Percentiles rank a stretch among this genome's conserved stretches.
Conservation (phyloP, 2,329 filamentous ascomycete species). For the Monosporascus ibericus region DNA sequence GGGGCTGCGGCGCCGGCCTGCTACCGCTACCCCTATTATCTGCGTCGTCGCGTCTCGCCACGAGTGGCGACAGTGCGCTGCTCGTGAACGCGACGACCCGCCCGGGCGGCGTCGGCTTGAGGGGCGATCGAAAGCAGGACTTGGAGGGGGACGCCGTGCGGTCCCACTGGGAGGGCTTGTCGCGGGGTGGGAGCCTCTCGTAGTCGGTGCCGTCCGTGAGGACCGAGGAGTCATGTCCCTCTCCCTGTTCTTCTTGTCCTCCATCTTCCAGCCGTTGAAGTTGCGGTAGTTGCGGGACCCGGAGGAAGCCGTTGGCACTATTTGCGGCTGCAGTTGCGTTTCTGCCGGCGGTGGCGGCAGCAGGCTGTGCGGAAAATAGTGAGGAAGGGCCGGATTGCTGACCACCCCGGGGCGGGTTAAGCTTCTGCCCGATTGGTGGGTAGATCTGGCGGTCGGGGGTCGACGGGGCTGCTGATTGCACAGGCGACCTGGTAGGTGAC, state of each 20-base stretch:
- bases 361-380: conserved; percentile 32
- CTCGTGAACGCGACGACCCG: conserved; percentile 53
- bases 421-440: conserved; percentile 38
- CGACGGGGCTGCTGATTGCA: conserved; percentile 5
- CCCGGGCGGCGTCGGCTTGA: conserved; percentile 52
- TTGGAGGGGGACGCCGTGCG: conserved; percentile 50
- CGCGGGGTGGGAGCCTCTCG: conserved; percentile 30
- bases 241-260: conserved; percentile 3
- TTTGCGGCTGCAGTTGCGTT: conserved; percentile 1
- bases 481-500: conserved; percentile 1
- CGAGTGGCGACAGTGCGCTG: conserved; percentile 40
- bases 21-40: conserved; percentile 9
- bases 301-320: conserved; percentile 1
- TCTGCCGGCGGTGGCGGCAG: conserved; percentile 13
- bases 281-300: conserved; percentile 1
- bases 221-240: conserved; percentile 23
- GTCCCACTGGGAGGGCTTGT: conserved; percentile 44
- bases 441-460: conserved; percentile 28
- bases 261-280: not conserved
- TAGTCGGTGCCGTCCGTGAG: conserved; percentile 34
- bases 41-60: conserved; percentile 29
- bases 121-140: conserved; percentile 50
- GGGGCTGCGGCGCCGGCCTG: not conserved
- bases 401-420: conserved; percentile 32
- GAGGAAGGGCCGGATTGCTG: conserved; percentile 18